A percentile compares a stretch with the other conserved stretches of the same genome.
Conservation (phyloP, 345 rosid species). For the Euphorbia tirucalli region DNA sequence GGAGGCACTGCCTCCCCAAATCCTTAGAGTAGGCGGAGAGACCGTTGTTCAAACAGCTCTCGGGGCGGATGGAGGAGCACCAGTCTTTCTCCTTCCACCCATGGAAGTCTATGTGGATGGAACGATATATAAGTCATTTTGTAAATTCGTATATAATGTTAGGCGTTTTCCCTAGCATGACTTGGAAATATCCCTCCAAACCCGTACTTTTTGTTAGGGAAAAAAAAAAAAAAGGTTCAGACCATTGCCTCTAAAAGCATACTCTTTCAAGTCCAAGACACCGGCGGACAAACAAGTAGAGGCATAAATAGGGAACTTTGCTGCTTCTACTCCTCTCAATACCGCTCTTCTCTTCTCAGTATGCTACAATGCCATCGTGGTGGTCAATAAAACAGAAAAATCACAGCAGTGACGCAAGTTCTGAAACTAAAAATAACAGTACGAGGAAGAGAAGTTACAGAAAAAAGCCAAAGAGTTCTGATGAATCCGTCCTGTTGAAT, state of each 20-base stretch:
- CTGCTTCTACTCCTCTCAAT: background rate
- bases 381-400: background rate
- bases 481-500: conserved; percentile 21
- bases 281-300: background rate
- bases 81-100: too few relatives aligned
- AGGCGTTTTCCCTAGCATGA: too few relatives aligned
- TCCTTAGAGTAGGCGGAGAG: too few relatives aligned
- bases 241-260: background rate
- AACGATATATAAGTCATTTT: too few relatives aligned
- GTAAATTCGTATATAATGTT: too few relatives aligned
- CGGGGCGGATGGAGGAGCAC: too few relatives aligned
- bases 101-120: too few relatives aligned
- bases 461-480: conserved; percentile 22
- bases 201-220: too few relatives aligned
- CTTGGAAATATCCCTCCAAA: too few relatives aligned
- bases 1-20: too few relatives aligned
- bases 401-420: background rate
- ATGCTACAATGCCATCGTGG: conserved; percentile 9
- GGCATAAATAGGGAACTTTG: background rate
- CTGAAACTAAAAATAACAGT: background rate
- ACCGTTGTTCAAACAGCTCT: too few relatives aligned
- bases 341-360: background rate
- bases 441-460: background rate
- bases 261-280: background rate
- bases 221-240: too few relatives aligned